Evolutionary conservation across 345 rosid species (phyloP).

Genomic region (Populus simonii): DNA sequence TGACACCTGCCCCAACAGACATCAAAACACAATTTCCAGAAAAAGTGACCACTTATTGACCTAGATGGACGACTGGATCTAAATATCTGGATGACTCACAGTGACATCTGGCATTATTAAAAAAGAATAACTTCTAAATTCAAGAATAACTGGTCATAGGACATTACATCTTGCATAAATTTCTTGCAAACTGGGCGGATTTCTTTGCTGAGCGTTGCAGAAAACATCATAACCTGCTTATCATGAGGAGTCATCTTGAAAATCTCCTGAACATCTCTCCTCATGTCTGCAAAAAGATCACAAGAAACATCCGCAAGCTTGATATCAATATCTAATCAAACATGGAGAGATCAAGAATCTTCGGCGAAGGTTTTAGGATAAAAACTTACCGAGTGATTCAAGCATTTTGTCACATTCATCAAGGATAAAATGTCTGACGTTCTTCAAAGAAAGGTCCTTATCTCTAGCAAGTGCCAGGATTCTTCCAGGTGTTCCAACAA

Average conservation of each 20-base stretch:
- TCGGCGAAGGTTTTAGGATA: background rate
- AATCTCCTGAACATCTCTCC: slow-evolving; percentile 97
- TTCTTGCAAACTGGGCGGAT: slow-evolving; percentile 99
- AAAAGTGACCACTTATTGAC: slow-evolving; percentile 11
- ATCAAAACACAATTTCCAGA: slow-evolving; percentile 13
- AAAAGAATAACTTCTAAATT: slow-evolving; percentile 48
- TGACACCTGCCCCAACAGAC: background rate
- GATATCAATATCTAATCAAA: background rate
- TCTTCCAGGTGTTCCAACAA: slow-evolving; percentile 97
- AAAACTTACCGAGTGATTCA: slow-evolving; percentile 79
- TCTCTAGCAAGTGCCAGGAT: slow-evolving; percentile 87
- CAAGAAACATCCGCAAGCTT: background rate
- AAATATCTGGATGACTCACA: slow-evolving; percentile 23
- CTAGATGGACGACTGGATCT: slow-evolving; percentile 19
- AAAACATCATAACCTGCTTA: slow-evolving; percentile 99
- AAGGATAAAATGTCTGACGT: slow-evolving; percentile 98
- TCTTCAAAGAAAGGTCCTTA: slow-evolving; percentile 91
- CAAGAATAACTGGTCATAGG: slow-evolving; percentile 55
- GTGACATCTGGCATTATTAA: slow-evolving; percentile 42
- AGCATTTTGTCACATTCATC: slow-evolving; percentile 99
- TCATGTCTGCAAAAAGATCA: slow-evolving; percentile 63
- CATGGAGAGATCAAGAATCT: background rate
- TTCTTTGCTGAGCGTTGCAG: slow-evolving; percentile 99
- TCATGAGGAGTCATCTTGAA: slow-evolving; percentile 99
- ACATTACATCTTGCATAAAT: slow-evolving; percentile 99